Evolutionary conservation across 148 eudicot species (phyloP).

Genomic region (Persicaria maculosa): DNA sequence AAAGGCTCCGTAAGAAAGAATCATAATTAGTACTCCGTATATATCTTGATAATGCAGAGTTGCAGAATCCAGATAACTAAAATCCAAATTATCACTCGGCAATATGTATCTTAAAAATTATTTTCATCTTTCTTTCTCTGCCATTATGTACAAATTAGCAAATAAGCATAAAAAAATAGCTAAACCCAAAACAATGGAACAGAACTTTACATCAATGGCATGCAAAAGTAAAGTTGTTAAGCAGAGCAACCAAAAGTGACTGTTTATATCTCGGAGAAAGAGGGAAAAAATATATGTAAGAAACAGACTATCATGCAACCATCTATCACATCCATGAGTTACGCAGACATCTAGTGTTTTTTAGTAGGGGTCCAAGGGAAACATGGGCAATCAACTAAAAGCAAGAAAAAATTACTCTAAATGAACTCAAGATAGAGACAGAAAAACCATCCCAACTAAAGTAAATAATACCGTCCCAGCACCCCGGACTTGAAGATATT

Average conservation of each 20-base stretch:
- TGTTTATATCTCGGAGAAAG: not conserved
- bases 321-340: not conserved
- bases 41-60: not conserved
- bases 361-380: not conserved
- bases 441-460: not conserved
- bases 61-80: not conserved
- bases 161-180: not conserved
- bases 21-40: not conserved
- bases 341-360: not conserved
- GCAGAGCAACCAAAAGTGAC: not conserved
- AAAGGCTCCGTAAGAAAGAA: constrained; percentile 4
- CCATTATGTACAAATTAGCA: not conserved
- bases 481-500: constrained; percentile 78
- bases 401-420: not conserved
- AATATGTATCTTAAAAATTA: not conserved
- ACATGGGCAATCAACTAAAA: constrained; percentile 3
- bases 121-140: constrained; percentile 2
- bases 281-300: not conserved
- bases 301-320: not conserved
- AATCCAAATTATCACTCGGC: not conserved
- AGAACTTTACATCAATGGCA: constrained; percentile 8
- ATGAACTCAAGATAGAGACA: not conserved
- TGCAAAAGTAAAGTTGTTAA: not conserved
- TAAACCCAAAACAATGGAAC: not conserved
- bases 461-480: constrained; percentile 59